A percentile compares a stretch with the other conserved stretches of the same genome.
Conservation (phyloP, 2,329 filamentous ascomycete genomes). For the Trichoderma oligosporum region DNA sequence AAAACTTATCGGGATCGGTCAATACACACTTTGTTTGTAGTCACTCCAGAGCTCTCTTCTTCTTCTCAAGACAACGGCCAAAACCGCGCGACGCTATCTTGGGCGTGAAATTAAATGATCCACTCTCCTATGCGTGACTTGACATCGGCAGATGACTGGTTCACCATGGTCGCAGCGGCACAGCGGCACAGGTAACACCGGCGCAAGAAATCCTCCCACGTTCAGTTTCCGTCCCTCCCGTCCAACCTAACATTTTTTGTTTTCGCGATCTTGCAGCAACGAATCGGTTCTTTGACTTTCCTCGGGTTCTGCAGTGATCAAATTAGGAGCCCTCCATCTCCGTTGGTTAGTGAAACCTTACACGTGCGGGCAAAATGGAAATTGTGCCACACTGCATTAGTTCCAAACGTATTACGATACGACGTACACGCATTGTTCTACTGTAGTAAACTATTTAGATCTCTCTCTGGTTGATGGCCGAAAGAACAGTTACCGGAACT, state of each 20-base stretch:
- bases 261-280: conserved; percentile 12
- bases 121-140: conserved; percentile 12
- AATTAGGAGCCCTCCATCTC: conserved; percentile 6
- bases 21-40: not conserved
- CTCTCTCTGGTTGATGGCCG: not conserved
- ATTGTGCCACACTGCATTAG: not conserved
- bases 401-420: not conserved
- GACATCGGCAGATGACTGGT: conserved; percentile 6
- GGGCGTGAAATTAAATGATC: conserved; percentile 7
- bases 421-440: not conserved
- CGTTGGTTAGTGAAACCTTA: conserved; percentile 11
- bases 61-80: not conserved
- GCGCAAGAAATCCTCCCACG: not conserved
- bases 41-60: not conserved
- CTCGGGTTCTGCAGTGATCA: not conserved
- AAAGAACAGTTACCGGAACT: not conserved
- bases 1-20: too few species aligned
- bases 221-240: conserved; percentile 1
- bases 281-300: conserved; percentile 2
- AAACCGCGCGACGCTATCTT: conserved; percentile 6
- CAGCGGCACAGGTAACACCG: not conserved
- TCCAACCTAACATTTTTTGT: conserved; percentile 4
- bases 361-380: not conserved
- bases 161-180: not conserved
- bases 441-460: not conserved